These are phyloP conservation scores for Annulohypoxylon maeteangense DNA, from an alignment of 495 filamentous ascomycete species.

Conservation along the genomic window DNA sequence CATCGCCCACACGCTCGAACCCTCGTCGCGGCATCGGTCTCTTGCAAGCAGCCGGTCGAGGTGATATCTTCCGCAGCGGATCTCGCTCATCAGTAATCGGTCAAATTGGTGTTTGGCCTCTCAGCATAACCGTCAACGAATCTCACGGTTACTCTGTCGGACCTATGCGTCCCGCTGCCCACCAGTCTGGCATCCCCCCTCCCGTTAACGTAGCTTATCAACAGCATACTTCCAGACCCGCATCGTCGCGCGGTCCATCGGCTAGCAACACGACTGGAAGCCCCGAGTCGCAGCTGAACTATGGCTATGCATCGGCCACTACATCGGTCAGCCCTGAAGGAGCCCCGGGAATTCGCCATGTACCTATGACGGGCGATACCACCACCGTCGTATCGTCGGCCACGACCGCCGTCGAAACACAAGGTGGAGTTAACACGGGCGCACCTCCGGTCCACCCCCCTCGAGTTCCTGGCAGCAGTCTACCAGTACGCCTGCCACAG, in stretches of 20 bases:
- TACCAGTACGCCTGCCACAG: constrained; percentile 3
- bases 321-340: constrained; percentile 2
- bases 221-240: neutral
- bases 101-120: neutral
- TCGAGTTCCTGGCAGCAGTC: constrained; percentile 19
- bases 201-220: neutral
- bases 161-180: neutral
- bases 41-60: neutral
- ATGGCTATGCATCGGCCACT: constrained; percentile 14
- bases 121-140: neutral
- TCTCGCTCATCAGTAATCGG: neutral
- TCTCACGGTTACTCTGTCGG: neutral
- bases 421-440: neutral
- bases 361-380: constrained; percentile 23
- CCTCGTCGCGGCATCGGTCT: neutral
- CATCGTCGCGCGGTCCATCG: constrained; percentile 36
- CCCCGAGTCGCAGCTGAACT: constrained; percentile 22
- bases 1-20: neutral
- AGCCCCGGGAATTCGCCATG: neutral
- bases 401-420: constrained; percentile 6
- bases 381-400: neutral
- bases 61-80: neutral
- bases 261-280: constrained; percentile 24
- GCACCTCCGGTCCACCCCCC: neutral
- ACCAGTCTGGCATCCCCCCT: constrained; percentile 1